Evolutionary conservation across 208 protist species (phyloP).

Genomic region (Entamoeba dispar): DNA sequence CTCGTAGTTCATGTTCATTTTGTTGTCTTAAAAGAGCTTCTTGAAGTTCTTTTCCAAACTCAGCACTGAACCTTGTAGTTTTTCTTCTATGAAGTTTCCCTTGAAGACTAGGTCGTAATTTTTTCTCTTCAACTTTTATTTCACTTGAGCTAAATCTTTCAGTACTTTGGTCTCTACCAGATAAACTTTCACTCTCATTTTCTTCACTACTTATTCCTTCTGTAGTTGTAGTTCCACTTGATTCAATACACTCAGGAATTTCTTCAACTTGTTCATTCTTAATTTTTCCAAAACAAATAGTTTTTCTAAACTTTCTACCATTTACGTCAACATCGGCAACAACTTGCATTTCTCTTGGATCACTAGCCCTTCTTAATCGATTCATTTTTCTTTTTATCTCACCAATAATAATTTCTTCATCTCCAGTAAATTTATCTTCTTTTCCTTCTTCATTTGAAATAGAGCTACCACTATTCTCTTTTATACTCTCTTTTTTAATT

Average conservation of each 20-base stretch:
- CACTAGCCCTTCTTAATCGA: not conserved
- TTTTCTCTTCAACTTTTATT: too few relatives aligned
- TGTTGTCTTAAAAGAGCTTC: not conserved
- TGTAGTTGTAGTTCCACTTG: not conserved
- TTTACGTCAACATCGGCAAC: too few relatives aligned
- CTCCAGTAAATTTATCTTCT: too few relatives aligned
- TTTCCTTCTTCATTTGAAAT: not conserved
- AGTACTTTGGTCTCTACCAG: too few relatives aligned
- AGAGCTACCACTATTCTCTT: not conserved
- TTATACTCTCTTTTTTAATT: not conserved
- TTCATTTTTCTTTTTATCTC: not conserved
- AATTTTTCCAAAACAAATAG: not conserved
- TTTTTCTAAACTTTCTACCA: too few relatives aligned
- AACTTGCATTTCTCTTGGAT: not conserved
- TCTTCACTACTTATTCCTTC: not conserved
- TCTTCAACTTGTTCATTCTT: not conserved
- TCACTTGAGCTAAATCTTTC: too few relatives aligned
- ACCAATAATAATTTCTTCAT: not conserved
- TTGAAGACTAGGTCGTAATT: too few relatives aligned
- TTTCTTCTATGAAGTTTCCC: not conserved
- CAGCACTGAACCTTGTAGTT: not conserved
- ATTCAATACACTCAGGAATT: not conserved
- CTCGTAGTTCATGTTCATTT: not conserved
- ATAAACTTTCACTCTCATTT: not conserved
- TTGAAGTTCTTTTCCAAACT: not conserved